Evolutionary conservation across 2,329 filamentous ascomycete genomes (phyloP).

Genomic region (Aspergillus sp.): DNA sequence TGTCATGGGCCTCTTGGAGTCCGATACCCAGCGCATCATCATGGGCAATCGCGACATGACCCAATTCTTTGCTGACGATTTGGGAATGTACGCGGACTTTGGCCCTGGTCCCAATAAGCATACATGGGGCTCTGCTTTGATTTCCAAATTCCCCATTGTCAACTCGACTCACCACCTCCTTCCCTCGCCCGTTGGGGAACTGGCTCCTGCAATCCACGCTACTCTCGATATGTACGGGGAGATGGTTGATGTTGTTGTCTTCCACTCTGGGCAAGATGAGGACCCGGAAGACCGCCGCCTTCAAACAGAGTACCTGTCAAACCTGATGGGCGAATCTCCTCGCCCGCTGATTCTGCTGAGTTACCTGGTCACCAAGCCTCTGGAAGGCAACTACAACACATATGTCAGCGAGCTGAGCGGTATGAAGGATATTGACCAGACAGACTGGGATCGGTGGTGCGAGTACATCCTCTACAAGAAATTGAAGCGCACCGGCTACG

Average conservation of each 20-base stretch:
- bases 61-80: conserved; percentile 86
- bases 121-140: conserved; percentile 86
- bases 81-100: conserved; percentile 98
- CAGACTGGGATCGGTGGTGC: conserved; percentile 96
- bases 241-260: conserved; percentile 87
- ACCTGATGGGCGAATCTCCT: conserved; percentile 73
- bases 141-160: conserved; percentile 95
- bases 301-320: conserved; percentile 75
- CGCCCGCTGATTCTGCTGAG: conserved; percentile 78
- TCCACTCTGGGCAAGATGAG: conserved; percentile 97
- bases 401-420: conserved; percentile 79
- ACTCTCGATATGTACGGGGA: conserved; percentile 88
- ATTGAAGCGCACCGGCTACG: conserved; percentile 76
- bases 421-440: conserved; percentile 90
- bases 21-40: conserved; percentile 92
- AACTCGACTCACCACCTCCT: conserved; percentile 95
- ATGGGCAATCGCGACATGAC: conserved; percentile 98
- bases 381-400: conserved; percentile 91
- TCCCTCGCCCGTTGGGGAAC: conserved; percentile 84
- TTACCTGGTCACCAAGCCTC: conserved; percentile 85
- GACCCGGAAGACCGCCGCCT: conserved; percentile 83
- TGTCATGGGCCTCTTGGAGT: conserved; percentile 87
- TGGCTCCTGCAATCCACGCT: conserved; percentile 94
- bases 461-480: conserved; percentile 97
- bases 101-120: conserved; percentile 98